These are phyloP conservation scores for Lichenothelia convexa DNA, from an alignment of 495 filamentous ascomycete genomes.

Conservation along the genomic window DNA sequence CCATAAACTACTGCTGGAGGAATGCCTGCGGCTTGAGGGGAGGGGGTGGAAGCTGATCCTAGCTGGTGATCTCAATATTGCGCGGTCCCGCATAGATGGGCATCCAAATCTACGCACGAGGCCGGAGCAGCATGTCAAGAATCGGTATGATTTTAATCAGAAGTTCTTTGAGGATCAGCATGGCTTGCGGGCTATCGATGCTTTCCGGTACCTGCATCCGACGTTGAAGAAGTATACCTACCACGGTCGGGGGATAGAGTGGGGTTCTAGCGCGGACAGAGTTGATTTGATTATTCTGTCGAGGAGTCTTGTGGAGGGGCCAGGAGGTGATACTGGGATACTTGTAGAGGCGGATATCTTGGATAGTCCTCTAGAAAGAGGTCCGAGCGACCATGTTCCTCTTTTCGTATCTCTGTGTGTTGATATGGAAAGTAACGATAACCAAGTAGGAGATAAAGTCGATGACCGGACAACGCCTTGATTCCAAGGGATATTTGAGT, in stretches of 20 bases:
- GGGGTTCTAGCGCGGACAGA: constrained; percentile 19
- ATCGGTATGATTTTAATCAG: constrained; percentile 29
- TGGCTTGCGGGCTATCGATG: constrained; percentile 11
- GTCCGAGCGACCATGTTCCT: constrained; percentile 21
- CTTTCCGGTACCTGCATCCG: constrained; percentile 17
- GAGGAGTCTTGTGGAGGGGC: constrained; percentile 5
- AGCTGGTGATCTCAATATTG: constrained; percentile 32
- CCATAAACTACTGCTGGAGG: constrained; percentile 23
- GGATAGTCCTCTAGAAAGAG: constrained; percentile 16
- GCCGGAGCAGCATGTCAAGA: constrained; percentile 26
- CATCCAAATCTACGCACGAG: constrained; percentile 25
- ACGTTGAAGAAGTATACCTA: constrained; percentile 19
- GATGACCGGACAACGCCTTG: too few relatives aligned
- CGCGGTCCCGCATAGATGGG: constrained; percentile 24
- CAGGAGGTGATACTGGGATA: too few relatives aligned
- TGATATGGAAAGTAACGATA: too few relatives aligned
- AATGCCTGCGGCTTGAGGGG: constrained; percentile 21
- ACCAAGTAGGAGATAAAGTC: too few relatives aligned
- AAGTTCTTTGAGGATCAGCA: constrained; percentile 24
- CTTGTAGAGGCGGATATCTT: constrained; percentile 15
- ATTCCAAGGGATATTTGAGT: too few relatives aligned
- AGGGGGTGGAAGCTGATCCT: constrained; percentile 25
- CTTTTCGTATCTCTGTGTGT: too few relatives aligned
- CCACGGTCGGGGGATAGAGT: constrained; percentile 12
- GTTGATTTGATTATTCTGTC: constrained; percentile 19